A percentile compares a stretch with the other conserved stretches of the same genome.
Conservation (phyloP, 2,329 filamentous ascomycete species). For the Plenodomus biglobosus region DNA sequence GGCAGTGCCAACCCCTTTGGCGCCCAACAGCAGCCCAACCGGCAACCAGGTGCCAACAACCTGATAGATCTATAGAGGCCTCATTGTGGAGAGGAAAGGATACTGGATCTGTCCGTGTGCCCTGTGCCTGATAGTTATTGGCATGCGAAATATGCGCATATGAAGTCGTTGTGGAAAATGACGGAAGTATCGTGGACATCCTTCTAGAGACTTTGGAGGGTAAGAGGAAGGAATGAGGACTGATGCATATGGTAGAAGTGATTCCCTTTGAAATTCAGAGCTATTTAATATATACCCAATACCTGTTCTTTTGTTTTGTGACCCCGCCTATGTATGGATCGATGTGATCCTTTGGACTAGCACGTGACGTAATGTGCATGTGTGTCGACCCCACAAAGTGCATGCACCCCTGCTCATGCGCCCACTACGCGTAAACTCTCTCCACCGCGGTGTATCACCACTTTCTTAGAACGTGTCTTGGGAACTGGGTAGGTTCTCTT, state of each 20-base stretch:
- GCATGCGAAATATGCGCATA: neutral
- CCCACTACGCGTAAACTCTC: neutral
- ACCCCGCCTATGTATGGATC: neutral
- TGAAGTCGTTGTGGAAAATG: neutral
- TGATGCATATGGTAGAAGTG: neutral
- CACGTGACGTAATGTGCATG: conserved; percentile 11
- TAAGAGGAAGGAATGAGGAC: neutral
- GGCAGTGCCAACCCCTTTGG: conserved; percentile 60
- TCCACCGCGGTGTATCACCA: neutral
- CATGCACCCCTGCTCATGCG: neutral
- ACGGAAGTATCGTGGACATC: neutral
- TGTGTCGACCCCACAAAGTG: conserved; percentile 17
- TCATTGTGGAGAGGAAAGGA: too few species aligned
- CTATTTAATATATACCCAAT: neutral
- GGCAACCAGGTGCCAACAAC: conserved; percentile 56
- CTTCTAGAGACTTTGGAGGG: neutral
- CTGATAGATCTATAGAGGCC: conserved; percentile 60
- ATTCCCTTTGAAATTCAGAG: neutral
- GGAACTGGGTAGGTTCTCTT: neutral
- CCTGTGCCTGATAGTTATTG: neutral
- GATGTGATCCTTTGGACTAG: neutral
- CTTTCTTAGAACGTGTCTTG: neutral
- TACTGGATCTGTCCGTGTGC: too few species aligned
- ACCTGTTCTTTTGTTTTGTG: neutral
- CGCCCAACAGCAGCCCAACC: conserved; percentile 43